Evolutionary conservation across 495 filamentous ascomycete genomes (phyloP).

Genomic region (Penicillium lagena): DNA sequence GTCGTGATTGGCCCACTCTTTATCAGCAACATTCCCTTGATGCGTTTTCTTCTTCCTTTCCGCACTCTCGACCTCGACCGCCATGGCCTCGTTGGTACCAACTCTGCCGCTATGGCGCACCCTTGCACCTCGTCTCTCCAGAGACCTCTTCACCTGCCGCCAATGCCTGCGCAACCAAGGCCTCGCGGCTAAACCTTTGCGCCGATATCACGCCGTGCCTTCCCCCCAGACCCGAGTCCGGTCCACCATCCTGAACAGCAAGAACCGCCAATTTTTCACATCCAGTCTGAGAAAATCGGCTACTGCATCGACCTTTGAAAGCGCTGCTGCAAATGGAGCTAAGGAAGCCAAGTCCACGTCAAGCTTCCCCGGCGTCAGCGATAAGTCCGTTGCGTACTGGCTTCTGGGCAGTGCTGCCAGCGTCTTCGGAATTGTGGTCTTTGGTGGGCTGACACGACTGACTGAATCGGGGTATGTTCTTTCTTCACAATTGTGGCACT

Average conservation of each 20-base stretch:
- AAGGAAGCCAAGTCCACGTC: slow-evolving; percentile 21
- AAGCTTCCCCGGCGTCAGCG: slow-evolving; percentile 65
- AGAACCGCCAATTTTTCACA: slow-evolving; percentile 27
- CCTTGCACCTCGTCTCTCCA: slow-evolving; percentile 43
- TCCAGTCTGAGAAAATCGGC: slow-evolving; percentile 17
- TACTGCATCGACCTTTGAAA: slow-evolving; percentile 15
- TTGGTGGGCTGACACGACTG: slow-evolving; percentile 85
- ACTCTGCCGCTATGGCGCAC: slow-evolving; percentile 27
- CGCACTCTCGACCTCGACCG: slow-evolving; percentile 5
- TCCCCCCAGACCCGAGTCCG: slow-evolving; percentile 22
- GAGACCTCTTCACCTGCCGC: slow-evolving; percentile 54
- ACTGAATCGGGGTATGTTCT: slow-evolving; percentile 85
- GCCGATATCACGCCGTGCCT: slow-evolving; percentile 22
- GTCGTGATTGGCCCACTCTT: slow-evolving; percentile 14
- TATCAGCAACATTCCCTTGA: not conserved
- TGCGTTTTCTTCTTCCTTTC: slow-evolving; percentile 11
- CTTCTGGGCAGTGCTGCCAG: slow-evolving; percentile 82
- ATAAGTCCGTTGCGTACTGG: slow-evolving; percentile 82
- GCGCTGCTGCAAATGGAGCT: slow-evolving; percentile 14
- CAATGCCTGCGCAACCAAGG: slow-evolving; percentile 48
- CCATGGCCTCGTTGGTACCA: slow-evolving; percentile 32
- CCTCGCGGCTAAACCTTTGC: slow-evolving; percentile 27
- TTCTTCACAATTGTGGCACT: too few relatives aligned
- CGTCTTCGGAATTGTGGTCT: slow-evolving; percentile 95
- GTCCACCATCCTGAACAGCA: slow-evolving; percentile 18